Conservation (phyloP, 2,329 filamentous ascomycete genomes). For the Davidsoniella virescens region DNA sequence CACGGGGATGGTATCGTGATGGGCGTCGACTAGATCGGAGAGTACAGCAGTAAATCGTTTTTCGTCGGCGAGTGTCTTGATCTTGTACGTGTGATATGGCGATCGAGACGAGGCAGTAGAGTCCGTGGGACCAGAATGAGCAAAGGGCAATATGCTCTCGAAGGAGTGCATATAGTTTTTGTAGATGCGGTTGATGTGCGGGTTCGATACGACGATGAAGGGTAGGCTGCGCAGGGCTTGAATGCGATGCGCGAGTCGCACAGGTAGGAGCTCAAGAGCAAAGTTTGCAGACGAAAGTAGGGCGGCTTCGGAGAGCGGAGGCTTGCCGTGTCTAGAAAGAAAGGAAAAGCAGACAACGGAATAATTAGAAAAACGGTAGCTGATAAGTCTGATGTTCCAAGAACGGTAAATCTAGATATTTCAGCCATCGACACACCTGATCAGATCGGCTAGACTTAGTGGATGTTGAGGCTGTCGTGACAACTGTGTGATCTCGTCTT, state of each 20-base stretch:
- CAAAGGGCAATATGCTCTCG: conserved; percentile 74
- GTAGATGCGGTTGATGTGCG: conserved; percentile 86
- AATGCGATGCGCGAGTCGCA: conserved; percentile 84
- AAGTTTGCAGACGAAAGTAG: conserved; percentile 89
- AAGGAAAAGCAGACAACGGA: conserved; percentile 1
- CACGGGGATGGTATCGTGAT: conserved; percentile 85
- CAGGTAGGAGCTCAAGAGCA: conserved; percentile 78
- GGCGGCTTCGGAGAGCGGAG: conserved; percentile 63
- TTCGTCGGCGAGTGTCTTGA: conserved; percentile 41
- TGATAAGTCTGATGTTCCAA: not conserved
- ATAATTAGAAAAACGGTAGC: not conserved
- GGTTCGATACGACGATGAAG: conserved; percentile 97
- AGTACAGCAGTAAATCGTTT: conserved; percentile 83
- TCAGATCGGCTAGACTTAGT: conserved; percentile 72
- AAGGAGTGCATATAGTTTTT: conserved; percentile 91
- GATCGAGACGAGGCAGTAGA: not conserved
- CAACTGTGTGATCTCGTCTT: conserved; percentile 64
- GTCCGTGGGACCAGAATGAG: conserved; percentile 26
- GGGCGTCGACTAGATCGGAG: conserved; percentile 86
- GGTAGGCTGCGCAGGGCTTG: conserved; percentile 85
- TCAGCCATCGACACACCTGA: conserved; percentile 43
- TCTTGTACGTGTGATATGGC: conserved; percentile 29
- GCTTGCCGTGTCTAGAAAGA: conserved; percentile 50
- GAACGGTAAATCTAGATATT: too few species aligned
- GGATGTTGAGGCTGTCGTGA: conserved; percentile 65